Conservation (phyloP, 2,329 filamentous ascomycete species). For the Curvularia sp. region DNA sequence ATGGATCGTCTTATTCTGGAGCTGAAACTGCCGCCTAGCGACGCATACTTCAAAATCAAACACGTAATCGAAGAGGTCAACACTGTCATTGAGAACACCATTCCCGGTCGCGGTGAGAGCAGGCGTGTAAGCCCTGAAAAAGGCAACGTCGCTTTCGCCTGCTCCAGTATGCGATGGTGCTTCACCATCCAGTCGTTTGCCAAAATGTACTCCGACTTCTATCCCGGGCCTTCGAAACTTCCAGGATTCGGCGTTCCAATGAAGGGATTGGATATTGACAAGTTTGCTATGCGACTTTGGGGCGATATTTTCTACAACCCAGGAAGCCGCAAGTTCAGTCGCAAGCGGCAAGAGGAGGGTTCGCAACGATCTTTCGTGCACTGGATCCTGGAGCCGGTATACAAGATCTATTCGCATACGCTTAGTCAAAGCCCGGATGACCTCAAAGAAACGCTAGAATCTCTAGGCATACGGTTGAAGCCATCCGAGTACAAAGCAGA, state of each 20-base stretch:
- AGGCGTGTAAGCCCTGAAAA: constrained; percentile 91
- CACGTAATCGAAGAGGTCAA: constrained; percentile 99
- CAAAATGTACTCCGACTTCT: constrained; percentile 93
- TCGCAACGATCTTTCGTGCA: constrained; percentile 89
- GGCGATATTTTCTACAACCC: constrained; percentile 98
- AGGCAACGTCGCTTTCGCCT: constrained; percentile 97
- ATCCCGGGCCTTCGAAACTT: constrained; percentile 62
- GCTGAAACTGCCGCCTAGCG: constrained; percentile 88
- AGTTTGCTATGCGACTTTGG: constrained; percentile 88
- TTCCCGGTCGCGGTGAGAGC: constrained; percentile 79
- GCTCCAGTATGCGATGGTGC: constrained; percentile 93
- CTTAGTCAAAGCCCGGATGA: constrained; percentile 89
- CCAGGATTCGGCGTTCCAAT: constrained; percentile 45
- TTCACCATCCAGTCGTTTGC: constrained; percentile 94
- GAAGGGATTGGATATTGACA: constrained; percentile 70
- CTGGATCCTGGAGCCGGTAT: constrained; percentile 94
- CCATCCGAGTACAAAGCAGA: constrained; percentile 91
- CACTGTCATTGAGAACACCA: constrained; percentile 86
- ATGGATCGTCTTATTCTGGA: constrained; percentile 95
- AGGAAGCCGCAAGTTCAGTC: constrained; percentile 84
- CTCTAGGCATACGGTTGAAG: constrained; percentile 84
- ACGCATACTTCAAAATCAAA: constrained; percentile 98
- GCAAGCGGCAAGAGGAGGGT: constrained; percentile 81
- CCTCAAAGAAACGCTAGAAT: constrained; percentile 77
- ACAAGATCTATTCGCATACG: constrained; percentile 95